Evolutionary conservation across 257 asterid genomes (phyloP).

Genomic region (Solanum peruvianum): DNA sequence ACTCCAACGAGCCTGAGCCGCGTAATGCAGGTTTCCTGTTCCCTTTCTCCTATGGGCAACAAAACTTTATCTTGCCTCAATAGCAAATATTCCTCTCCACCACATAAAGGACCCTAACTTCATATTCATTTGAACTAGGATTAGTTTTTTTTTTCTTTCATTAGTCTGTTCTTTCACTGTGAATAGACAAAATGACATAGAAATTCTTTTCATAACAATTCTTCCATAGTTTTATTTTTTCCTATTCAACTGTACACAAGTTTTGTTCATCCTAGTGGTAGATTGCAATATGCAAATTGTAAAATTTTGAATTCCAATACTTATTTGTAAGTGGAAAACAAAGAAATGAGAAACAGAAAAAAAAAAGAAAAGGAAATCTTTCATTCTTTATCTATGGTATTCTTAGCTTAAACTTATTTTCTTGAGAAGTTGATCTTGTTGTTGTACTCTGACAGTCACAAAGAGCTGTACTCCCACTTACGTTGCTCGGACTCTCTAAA

Average conservation of each 20-base stretch:
- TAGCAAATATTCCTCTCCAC: slow-evolving; percentile 22
- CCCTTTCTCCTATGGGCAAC: slow-evolving; percentile 4
- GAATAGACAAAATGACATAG: slow-evolving; percentile 38
- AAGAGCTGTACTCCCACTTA: background rate
- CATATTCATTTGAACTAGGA: background rate
- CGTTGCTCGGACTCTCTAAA: background rate
- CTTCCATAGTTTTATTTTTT: slow-evolving; percentile 1
- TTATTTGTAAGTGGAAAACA: slow-evolving; percentile 1
- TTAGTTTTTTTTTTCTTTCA: slow-evolving; percentile 9
- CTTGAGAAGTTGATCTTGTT: background rate
- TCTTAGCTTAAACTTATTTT: background rate
- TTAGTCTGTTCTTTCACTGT: slow-evolving; percentile 23
- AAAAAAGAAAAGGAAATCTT: background rate
- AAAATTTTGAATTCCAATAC: slow-evolving; percentile 16
- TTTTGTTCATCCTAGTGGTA: slow-evolving; percentile 25
- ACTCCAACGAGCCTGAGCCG: slow-evolving; percentile 24
- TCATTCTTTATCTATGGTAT: background rate
- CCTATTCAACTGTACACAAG: slow-evolving; percentile 19
- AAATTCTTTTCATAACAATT: slow-evolving; percentile 18
- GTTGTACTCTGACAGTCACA: background rate
- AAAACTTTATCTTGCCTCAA: slow-evolving; percentile 18
- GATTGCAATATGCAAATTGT: slow-evolving; percentile 19
- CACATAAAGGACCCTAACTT: slow-evolving; percentile 9
- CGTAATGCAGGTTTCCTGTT: slow-evolving; percentile 1
- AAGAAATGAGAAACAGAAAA: background rate